phyloP scores from a whole-genome alignment of 768 basidiomycete genomes.

The Lactarius psammicola region DNA sequence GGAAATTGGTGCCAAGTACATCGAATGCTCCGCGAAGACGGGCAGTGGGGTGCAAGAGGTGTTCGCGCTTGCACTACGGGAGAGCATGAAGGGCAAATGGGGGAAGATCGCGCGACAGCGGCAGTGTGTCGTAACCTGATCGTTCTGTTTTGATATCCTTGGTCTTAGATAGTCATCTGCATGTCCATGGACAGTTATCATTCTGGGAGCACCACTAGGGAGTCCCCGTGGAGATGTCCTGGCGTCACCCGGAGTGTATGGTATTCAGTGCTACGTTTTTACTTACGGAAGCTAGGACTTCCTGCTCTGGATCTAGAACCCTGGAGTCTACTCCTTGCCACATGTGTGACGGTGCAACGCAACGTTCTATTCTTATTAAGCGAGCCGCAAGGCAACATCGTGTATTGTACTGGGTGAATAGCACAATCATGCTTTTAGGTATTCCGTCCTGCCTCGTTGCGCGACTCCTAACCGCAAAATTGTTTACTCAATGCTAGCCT shows the following conservation, averaged over 20 bases:
- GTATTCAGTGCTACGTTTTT: constrained; percentile 5
- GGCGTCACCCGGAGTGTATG: constrained; percentile 7
- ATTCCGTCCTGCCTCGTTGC: constrained; percentile 14
- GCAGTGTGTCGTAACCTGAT: constrained; percentile 65
- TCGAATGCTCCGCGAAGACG: constrained; percentile 94
- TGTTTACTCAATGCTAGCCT: background rate
- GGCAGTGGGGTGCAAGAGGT: constrained; percentile 89
- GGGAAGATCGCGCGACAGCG: constrained; percentile 66
- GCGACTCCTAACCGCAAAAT: background rate
- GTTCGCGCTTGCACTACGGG: constrained; percentile 82
- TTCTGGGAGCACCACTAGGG: constrained; percentile 11
- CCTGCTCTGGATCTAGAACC: constrained; percentile 1
- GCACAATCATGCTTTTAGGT: background rate
- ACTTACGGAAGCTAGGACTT: constrained; percentile 15
- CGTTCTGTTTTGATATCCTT: constrained; percentile 10
- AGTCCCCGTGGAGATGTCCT: background rate
- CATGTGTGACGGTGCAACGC: constrained; percentile 16
- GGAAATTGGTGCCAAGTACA: constrained; percentile 91
- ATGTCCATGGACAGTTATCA: constrained; percentile 20
- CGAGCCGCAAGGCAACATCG: constrained; percentile 22
- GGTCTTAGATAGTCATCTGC: constrained; percentile 14
- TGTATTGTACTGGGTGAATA: constrained; percentile 14
- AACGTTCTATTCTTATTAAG: constrained; percentile 7
- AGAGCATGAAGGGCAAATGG: constrained; percentile 83
- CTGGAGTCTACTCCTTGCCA: background rate